Percentiles rank a stretch among this genome's conserved stretches.
Evolutionary conservation across 768 basidiomycete genomes (phyloP).

Genomic region (Megacollybia marginata): DNA sequence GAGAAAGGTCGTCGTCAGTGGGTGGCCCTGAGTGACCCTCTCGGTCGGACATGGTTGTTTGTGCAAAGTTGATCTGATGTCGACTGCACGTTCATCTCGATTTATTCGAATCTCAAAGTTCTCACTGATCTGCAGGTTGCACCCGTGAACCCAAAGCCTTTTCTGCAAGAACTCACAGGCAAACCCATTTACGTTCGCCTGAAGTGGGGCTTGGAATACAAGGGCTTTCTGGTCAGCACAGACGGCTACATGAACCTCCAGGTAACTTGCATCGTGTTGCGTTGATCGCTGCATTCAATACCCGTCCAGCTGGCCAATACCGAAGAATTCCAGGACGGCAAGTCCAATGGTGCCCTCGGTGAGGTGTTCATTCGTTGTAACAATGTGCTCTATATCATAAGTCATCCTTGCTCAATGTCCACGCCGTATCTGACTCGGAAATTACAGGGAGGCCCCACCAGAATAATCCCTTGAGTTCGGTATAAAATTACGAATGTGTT

Average conservation of each 20-base stretch:
- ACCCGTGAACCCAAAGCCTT: constrained; percentile 98
- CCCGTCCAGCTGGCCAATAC: constrained; percentile 88
- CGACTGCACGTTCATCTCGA: constrained; percentile 40
- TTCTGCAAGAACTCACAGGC: constrained; percentile 96
- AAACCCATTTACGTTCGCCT: constrained; percentile 92
- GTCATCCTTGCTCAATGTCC: constrained; percentile 26
- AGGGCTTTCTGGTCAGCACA: constrained; percentile 97
- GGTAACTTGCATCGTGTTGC: constrained; percentile 34
- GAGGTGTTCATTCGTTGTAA: constrained; percentile 99
- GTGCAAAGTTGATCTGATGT: constrained; percentile 36
- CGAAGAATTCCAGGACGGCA: constrained; percentile 94
- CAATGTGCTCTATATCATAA: constrained; percentile 94
- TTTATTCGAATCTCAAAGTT: constrained; percentile 1
- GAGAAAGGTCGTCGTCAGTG: constrained; percentile 85
- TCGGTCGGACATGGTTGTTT: constrained; percentile 74
- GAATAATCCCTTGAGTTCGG: constrained; percentile 20
- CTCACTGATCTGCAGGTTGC: constrained; percentile 46
- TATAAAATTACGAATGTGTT: neutral
- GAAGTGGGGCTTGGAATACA: constrained; percentile 99
- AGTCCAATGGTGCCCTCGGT: constrained; percentile 93
- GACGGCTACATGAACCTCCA: constrained; percentile 99
- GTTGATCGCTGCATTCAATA: constrained; percentile 1
- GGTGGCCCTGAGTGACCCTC: constrained; percentile 68
- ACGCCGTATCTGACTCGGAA: constrained; percentile 13
- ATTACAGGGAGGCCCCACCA: constrained; percentile 69